Conservation (phyloP, 2,329 filamentous ascomycete genomes). For the Lachnellula subtilissima region DNA sequence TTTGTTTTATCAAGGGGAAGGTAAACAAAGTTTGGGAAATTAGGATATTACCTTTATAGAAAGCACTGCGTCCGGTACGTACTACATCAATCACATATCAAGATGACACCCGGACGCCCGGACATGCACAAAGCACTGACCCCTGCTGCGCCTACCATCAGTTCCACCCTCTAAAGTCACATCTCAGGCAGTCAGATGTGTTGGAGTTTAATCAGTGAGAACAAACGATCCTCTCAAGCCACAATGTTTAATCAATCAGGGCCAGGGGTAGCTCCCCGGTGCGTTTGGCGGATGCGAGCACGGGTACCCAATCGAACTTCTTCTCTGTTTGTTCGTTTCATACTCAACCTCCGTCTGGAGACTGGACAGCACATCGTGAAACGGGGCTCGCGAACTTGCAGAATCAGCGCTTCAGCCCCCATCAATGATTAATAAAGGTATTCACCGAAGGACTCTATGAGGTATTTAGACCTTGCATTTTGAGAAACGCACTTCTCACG, state of each 20-base stretch:
- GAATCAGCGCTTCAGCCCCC: not conserved
- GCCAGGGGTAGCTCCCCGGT: not conserved
- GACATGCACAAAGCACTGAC: not conserved
- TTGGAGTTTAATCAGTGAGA: not conserved
- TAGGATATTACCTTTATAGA: not conserved
- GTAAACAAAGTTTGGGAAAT: not conserved
- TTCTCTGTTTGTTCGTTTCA: not conserved
- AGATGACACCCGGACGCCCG: no score
- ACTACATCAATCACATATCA: not conserved
- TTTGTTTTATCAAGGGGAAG: not conserved
- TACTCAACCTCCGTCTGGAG: not conserved
- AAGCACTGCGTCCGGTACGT: no score
- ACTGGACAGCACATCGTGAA: not conserved
- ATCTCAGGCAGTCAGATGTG: not conserved
- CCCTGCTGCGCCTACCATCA: not conserved
- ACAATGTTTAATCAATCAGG: not conserved
- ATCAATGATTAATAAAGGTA: not conserved
- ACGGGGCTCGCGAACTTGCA: not conserved
- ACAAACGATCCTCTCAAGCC: not conserved
- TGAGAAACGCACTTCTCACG: not conserved
- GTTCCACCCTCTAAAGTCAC: not conserved
- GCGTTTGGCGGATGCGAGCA: not conserved
- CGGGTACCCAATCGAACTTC: not conserved
- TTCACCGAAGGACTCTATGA: not conserved
- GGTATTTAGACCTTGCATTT: not conserved